A percentile compares a stretch with the other conserved stretches of the same genome.
Evolutionary conservation across 495 filamentous ascomycete genomes (phyloP).

Genomic region (Aspergillus cavernicola): DNA sequence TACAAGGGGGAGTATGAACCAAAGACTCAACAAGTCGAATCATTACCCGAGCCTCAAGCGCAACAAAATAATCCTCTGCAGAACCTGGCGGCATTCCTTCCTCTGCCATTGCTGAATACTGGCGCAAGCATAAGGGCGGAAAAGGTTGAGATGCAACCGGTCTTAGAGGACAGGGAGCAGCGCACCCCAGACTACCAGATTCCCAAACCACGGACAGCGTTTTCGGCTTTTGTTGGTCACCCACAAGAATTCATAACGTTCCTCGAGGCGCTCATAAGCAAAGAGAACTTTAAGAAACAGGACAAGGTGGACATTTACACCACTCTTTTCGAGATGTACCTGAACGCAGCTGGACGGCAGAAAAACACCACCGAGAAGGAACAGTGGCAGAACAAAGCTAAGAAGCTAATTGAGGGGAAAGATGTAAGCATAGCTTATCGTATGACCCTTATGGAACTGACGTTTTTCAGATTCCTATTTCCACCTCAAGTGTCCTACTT

Average conservation of each 20-base stretch:
- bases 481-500: conserved; percentile 89
- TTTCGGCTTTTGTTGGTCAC: conserved; percentile 95
- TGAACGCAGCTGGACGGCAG: conserved; percentile 78
- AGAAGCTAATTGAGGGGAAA: conserved; percentile 72
- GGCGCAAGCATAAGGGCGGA: conserved; percentile 43
- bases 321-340: conserved; percentile 95
- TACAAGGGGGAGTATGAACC: conserved; percentile 83
- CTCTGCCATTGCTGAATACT: conserved; percentile 77
- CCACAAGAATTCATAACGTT: conserved; percentile 86
- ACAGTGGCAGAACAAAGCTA: conserved; percentile 88
- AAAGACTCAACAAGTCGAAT: conserved; percentile 55
- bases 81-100: conserved; percentile 77
- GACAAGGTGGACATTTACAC: conserved; percentile 88
- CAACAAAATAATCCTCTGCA: conserved; percentile 69
- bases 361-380: conserved; percentile 62
- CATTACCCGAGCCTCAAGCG: conserved; percentile 46
- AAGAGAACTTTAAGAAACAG: conserved; percentile 59
- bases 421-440: conserved; percentile 41
- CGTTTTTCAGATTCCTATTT: conserved; percentile 64
- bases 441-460: conserved; percentile 15
- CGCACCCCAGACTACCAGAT: conserved; percentile 34
- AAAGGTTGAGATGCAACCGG: conserved; percentile 23
- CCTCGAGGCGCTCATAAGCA: conserved; percentile 75
- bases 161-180: conserved; percentile 26
- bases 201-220: conserved; percentile 84